These are phyloP conservation scores for Pseudogymnoascus sp. DNA, from an alignment of 2,329 filamentous ascomycete genomes.

Conservation along the genomic window DNA sequence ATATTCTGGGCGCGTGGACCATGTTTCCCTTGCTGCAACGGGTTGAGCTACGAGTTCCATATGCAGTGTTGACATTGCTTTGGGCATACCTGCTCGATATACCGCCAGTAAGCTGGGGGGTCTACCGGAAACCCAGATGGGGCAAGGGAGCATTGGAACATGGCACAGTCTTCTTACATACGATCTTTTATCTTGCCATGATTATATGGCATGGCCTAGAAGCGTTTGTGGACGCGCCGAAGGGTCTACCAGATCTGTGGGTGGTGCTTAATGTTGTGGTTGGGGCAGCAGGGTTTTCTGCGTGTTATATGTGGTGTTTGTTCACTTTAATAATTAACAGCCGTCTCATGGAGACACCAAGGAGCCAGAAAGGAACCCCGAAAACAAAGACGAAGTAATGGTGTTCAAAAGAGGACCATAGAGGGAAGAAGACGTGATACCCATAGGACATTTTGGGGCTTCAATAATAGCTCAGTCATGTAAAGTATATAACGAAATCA, in stretches of 20 bases:
- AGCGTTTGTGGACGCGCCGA: slow-evolving; percentile 58
- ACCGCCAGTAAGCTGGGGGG: slow-evolving; percentile 65
- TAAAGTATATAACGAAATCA: not conserved
- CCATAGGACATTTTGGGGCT: not conserved
- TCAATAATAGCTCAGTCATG: not conserved
- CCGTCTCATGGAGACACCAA: not conserved
- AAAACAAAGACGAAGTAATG: not conserved
- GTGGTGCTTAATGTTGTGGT: slow-evolving; percentile 83
- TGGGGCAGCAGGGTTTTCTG: slow-evolving; percentile 73
- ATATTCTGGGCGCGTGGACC: slow-evolving; percentile 83
- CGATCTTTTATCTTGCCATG: slow-evolving; percentile 71
- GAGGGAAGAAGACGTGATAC: not conserved
- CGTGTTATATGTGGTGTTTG: slow-evolving; percentile 90
- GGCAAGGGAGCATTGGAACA: slow-evolving; percentile 36
- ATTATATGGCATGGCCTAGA: slow-evolving; percentile 74
- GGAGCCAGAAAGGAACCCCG: not conserved
- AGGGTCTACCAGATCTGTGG: slow-evolving; percentile 85
- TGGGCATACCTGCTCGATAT: slow-evolving; percentile 90
- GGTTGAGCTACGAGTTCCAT: slow-evolving; percentile 78
- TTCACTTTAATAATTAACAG: slow-evolving; percentile 44
- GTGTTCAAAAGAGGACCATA: not conserved
- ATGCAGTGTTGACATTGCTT: slow-evolving; percentile 73
- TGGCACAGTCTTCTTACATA: slow-evolving; percentile 62
- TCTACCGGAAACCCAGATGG: slow-evolving; percentile 50
- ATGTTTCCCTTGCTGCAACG: slow-evolving; percentile 85